Conservation (phyloP, 2,329 filamentous ascomycete species). For the Botrytis elliptica region DNA sequence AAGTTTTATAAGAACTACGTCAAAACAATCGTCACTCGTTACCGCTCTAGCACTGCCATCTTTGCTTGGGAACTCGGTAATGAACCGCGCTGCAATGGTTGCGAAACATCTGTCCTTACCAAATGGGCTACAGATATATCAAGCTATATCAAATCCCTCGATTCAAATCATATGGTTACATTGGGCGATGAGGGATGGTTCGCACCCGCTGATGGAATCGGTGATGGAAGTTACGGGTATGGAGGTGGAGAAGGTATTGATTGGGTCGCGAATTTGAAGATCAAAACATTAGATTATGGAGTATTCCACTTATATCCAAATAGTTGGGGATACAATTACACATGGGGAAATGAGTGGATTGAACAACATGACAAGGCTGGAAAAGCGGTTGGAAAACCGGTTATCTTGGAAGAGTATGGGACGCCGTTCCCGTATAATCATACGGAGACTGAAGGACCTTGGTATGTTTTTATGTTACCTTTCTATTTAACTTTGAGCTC, state of each 20-base stretch:
- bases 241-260: slow-evolving; percentile 47
- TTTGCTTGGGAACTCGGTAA: slow-evolving; percentile 69
- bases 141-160: slow-evolving; percentile 62
- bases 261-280: slow-evolving; percentile 48
- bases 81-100: slow-evolving; percentile 63
- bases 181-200: slow-evolving; percentile 64
- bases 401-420: slow-evolving; percentile 44
- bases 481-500: background rate
- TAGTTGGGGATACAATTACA: slow-evolving; percentile 42
- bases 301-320: slow-evolving; percentile 53
- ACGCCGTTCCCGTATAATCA: slow-evolving; percentile 32
- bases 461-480: background rate
- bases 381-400: slow-evolving; percentile 41
- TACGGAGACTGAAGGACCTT: slow-evolving; percentile 29
- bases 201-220: slow-evolving; percentile 39
- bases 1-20: slow-evolving; percentile 59
- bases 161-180: slow-evolving; percentile 59
- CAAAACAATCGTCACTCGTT: slow-evolving; percentile 57
- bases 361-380: slow-evolving; percentile 45
- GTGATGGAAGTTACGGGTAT: slow-evolving; percentile 47
- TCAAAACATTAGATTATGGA: slow-evolving; percentile 51
- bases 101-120: slow-evolving; percentile 55
- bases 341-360: slow-evolving; percentile 50
- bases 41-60: slow-evolving; percentile 56
- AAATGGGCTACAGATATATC: slow-evolving; percentile 59